Percentiles rank a stretch among this genome's conserved stretches.
phyloP scores from a whole-genome alignment of 164 flowering plant genomes.

The Vitis rotundifolia region DNA sequence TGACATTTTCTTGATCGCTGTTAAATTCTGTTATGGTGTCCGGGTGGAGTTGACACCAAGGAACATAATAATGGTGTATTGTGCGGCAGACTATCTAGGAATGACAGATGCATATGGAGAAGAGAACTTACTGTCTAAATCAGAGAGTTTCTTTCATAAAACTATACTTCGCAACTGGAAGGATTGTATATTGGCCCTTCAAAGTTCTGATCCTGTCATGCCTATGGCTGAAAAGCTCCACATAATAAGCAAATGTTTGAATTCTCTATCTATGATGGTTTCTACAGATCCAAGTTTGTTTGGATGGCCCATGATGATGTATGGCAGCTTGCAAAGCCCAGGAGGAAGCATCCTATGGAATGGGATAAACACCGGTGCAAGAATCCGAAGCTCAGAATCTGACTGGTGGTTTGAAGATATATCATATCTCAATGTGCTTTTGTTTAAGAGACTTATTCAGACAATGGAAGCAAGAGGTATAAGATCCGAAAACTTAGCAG shows the following conservation, averaged over 20 bases:
- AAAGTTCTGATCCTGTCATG: slow-evolving; percentile 57
- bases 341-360: slow-evolving; percentile 99
- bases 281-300: slow-evolving; percentile 91
- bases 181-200: slow-evolving; percentile 80
- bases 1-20: slow-evolving; percentile 61
- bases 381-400: slow-evolving; percentile 66
- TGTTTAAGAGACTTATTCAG: slow-evolving; percentile 76
- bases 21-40: slow-evolving; percentile 76
- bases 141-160: slow-evolving; percentile 67
- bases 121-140: slow-evolving; percentile 61
- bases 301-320: slow-evolving; percentile 99
- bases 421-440: slow-evolving; percentile 57
- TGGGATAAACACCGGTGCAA: slow-evolving; percentile 92
- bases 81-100: slow-evolving; percentile 83
- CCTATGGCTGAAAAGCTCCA: slow-evolving; percentile 64
- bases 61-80: slow-evolving; percentile 59
- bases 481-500: slow-evolving; percentile 65
- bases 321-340: slow-evolving; percentile 92
- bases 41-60: slow-evolving; percentile 67
- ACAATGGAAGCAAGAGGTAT: slow-evolving; percentile 74
- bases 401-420: slow-evolving; percentile 99
- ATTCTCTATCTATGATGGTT: slow-evolving; percentile 76
- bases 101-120: slow-evolving; percentile 88
- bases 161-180: slow-evolving; percentile 80
- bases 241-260: slow-evolving; percentile 55